Evolutionary conservation across 345 rosid genomes (phyloP).

Genomic region (Noccaea caerulescens): DNA sequence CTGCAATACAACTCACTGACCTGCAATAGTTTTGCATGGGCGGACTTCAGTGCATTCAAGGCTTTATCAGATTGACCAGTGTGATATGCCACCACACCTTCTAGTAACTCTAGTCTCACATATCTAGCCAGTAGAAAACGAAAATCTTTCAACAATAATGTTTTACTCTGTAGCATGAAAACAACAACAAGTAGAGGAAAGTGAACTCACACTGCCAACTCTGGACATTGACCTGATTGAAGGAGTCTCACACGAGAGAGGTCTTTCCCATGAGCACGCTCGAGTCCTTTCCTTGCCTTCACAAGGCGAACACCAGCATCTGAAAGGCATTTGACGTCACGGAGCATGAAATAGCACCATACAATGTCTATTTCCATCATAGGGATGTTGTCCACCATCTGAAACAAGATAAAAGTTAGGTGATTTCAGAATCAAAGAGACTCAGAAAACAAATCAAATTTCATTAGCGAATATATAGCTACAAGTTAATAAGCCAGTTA

Average conservation of each 20-base stretch:
- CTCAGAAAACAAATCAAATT: background rate
- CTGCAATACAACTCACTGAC: conserved; percentile 45
- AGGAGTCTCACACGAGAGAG: conserved; percentile 82
- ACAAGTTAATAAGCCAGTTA: background rate
- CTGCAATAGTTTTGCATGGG: conserved; percentile 74
- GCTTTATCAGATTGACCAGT: conserved; percentile 70
- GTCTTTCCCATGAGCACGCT: conserved; percentile 91
- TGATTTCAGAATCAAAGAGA: background rate
- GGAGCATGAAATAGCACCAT: conserved; percentile 96
- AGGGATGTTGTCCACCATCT: conserved; percentile 89
- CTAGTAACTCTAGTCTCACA: conserved; percentile 85
- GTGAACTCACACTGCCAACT: conserved; percentile 73
- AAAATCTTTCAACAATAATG: background rate
- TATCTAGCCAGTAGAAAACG: conserved; percentile 51
- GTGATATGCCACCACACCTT: conserved; percentile 95
- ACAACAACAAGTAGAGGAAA: background rate
- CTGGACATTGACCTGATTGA: conserved; percentile 77
- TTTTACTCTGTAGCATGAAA: background rate
- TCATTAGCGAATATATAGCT: background rate
- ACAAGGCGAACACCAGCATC: conserved; percentile 82
- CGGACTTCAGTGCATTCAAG: conserved; percentile 64
- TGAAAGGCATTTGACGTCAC: conserved; percentile 81
- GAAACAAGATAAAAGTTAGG: conserved; percentile 34
- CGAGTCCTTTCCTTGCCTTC: conserved; percentile 88
- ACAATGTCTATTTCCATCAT: conserved; percentile 97